Base-by-base conservation (phyloP, 73 alveolate genomes). In the Paramecium bursaria region DNA sequence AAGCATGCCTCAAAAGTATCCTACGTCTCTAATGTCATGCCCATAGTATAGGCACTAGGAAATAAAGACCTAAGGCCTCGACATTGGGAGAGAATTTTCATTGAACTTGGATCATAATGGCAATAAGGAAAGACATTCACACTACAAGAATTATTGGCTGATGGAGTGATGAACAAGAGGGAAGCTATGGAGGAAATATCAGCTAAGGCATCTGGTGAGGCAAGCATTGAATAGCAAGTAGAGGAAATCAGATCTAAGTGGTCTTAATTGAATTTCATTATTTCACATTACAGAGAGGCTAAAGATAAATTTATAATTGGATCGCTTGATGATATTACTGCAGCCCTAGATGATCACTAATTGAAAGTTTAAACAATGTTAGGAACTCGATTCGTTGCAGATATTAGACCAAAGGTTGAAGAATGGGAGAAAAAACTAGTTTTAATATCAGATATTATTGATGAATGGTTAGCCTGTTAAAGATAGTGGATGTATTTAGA, bases 401-500 rank as follows among this genome's bases (percentile, higher is more conserved):
- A 95, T 82, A 96, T 97, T 52, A 93, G 98, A 91, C 94, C 95
- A 51, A 87, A 85, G 50, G 99, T 97, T 0, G 99, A 95, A 88
- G 99, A 94, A 75, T 97, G 99, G 99, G 99, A 97, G 86, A 94
- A 91, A 85, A 90, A 94, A 73, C 91, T 97, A 48, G 94, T 96
- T 53, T 87, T 67, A 13, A 98, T 97, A n/a, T 91, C 98, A 13
- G 99, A 97, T 94, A 98, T 97, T 54, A 98, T 98, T 42, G 99
- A 98, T 87, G 99, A 98, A 87, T 98, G 99, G 99, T 91, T 96
- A 48, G 75, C 94, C 47, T 97, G 95, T 61, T 98, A 98, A 87
- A 92, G 98, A 47, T 96, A 97, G 53, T 98, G 99, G 99, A 98
- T 98, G 99, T 98, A 98, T 90, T 92, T 98, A 73, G 99, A 98